Evolutionary conservation across 108 stramenopile genomes (phyloP), one percentile per base, ranked within the genome.

Genomic region (Chaetoceros tenuissimus): DNA sequence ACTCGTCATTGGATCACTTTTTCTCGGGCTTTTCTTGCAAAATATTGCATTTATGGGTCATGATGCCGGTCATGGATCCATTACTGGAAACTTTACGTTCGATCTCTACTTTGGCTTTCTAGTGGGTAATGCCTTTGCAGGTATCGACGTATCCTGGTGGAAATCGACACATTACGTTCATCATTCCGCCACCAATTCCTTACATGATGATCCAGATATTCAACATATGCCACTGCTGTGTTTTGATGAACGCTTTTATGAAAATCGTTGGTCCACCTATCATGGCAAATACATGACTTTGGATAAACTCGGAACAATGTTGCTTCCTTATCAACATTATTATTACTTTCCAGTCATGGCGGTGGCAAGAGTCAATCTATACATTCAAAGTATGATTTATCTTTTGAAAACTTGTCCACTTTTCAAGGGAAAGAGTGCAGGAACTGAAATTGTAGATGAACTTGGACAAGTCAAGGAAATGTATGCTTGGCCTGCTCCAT

Each of bases 161-260:
- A 96, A 94, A 64, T 83, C 76, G 60, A 82, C 76, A 5, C 95
- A 96, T 67, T 92, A 96, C 61, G 80, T 87, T 19, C 95, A 96
- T 66, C 95, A 96, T 59, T 77, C 86, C 40, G 87, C 85, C n/a
- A 76, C 75, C 46, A 96, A 96, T 64, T 72, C 77, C 29, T 63
- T 94, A 8, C 79, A 93, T 48, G 67, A 84, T 62, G 95, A 96
- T 68, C 95, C 95, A n/a, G 92, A 96, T 71, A 96, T 96, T 63
- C 93, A 94, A 46, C 95, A 96, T 61, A 51, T 96, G 57, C 95
- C 95, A 0, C 65, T 96, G 46, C 77, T 96, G 24, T 49, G 23
- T 29, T 24, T 24, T 48, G 22, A 30, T 24, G 26, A 40, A 28
- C 10, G 57, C 28, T n/a, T 46, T 28, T 45, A 20, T 16, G 21